Evolutionary conservation across 108 stramenopile species (phyloP).

Genomic region (Conticribra guillardii): DNA sequence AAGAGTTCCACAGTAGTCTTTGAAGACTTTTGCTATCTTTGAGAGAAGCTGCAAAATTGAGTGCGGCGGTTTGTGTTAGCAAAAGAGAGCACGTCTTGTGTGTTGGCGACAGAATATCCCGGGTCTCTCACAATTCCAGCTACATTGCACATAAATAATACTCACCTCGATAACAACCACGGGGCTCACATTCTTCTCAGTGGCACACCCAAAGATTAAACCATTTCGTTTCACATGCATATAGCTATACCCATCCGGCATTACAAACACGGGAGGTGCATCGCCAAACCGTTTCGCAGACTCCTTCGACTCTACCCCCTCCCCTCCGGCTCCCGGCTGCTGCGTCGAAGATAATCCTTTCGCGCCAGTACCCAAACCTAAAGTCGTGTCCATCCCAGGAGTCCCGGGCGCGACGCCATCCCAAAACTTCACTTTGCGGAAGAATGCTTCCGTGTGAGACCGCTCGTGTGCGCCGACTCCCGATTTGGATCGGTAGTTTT

Average conservation of each 20-base stretch:
- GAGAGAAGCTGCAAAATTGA: conserved; percentile 98
- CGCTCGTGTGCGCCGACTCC: conserved; percentile 79
- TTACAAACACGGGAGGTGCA: conserved; percentile 91
- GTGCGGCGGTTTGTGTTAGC: no score
- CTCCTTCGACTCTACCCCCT: conserved; percentile 24
- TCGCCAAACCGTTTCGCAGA: conserved; percentile 64
- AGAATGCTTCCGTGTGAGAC: conserved; percentile 94
- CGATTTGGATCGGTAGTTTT: conserved; percentile 86
- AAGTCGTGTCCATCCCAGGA: conserved; percentile 47
- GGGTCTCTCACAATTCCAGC: conserved; percentile 16
- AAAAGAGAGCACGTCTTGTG: no score
- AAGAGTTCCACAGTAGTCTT: conserved; percentile 99
- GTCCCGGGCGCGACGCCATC: conserved; percentile 61
- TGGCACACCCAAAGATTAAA: conserved; percentile 95
- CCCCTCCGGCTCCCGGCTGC: conserved; percentile 8
- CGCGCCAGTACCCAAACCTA: conserved; percentile 19
- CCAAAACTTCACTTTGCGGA: conserved; percentile 98
- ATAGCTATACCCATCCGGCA: conserved; percentile 94
- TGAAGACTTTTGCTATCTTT: conserved; percentile 98
- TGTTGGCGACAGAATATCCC: conserved; percentile 43
- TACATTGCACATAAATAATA: background rate
- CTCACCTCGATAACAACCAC: conserved; percentile 82
- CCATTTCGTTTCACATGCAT: conserved; percentile 96
- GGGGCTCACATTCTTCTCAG: conserved; percentile 89
- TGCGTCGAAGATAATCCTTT: conserved; percentile 8